Percentiles rank a stretch among this genome's conserved stretches.
phyloP scores from a whole-genome alignment of 257 asterid species.

The Apocynum venetum region DNA sequence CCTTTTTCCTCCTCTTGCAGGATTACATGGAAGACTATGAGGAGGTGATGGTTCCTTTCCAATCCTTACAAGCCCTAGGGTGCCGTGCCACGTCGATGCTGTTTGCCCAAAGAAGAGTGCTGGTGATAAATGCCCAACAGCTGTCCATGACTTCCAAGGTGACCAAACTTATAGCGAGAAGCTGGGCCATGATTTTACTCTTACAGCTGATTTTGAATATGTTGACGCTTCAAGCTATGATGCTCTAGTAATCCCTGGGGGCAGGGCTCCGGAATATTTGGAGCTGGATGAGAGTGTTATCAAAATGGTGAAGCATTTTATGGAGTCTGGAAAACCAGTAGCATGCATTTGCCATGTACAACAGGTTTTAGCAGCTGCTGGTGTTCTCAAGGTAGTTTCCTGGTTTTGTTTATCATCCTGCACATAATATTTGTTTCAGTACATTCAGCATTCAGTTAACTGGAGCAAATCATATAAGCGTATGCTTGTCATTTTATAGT shows the following conservation, averaged over 20 bases:
- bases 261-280: conserved; percentile 95
- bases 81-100: conserved; percentile 88
- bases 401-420: neutral
- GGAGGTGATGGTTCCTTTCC: conserved; percentile 75
- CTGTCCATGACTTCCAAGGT: conserved; percentile 96
- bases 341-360: conserved; percentile 98
- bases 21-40: conserved; percentile 99
- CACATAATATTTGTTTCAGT: no score
- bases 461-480: no score
- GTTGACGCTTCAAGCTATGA: conserved; percentile 66
- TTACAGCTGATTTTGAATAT: conserved; percentile 57
- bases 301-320: conserved; percentile 62
- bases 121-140: conserved; percentile 77
- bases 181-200: conserved; percentile 89
- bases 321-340: conserved; percentile 79
- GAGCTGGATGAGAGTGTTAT: conserved; percentile 66
- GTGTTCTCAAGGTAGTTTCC: conserved; percentile 69
- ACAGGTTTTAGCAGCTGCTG: conserved; percentile 94
- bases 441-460: no score
- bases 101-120: conserved; percentile 73
- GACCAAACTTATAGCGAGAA: conserved; percentile 97
- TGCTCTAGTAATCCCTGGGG: conserved; percentile 94
- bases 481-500: no score
- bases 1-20: conserved; percentile 31
- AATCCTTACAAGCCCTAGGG: conserved; percentile 83